A percentile compares a stretch with the other conserved stretches of the same genome.
Conservation (phyloP, 345 rosid species). For the Heritiera fomes region DNA sequence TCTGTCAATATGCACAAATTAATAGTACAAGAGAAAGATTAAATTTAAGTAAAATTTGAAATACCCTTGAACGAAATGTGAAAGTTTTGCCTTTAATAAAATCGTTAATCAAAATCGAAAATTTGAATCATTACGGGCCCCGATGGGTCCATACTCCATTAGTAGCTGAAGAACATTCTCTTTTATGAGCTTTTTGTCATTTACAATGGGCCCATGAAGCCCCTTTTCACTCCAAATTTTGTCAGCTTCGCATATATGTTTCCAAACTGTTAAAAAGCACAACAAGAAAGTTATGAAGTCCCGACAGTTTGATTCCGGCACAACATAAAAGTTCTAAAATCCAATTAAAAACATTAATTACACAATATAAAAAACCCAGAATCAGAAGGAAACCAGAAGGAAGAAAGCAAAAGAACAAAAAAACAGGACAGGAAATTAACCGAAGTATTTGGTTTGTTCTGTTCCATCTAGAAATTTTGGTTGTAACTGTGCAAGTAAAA, state of each 20-base stretch:
- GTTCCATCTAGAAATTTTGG: neutral
- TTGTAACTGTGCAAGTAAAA: neutral
- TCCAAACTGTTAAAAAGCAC: neutral
- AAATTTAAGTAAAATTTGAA: no score
- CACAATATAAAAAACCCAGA: neutral
- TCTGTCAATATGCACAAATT: no score
- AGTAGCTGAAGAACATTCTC: neutral
- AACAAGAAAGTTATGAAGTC: neutral
- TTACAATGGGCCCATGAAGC: neutral
- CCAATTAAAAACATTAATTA: neutral
- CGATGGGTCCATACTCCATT: no score
- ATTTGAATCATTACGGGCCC: no score
- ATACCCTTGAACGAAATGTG: no score
- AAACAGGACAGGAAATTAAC: neutral
- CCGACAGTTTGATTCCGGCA: neutral
- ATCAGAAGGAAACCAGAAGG: neutral
- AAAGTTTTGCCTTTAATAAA: no score
- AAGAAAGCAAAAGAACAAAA: neutral
- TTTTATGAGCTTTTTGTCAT: neutral
- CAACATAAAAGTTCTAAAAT: neutral
- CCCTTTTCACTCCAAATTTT: neutral
- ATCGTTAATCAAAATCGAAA: no score
- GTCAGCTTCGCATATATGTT: neutral
- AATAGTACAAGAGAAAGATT: no score
- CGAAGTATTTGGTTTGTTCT: constrained; percentile 5